Base-by-base conservation (phyloP, 331 rosid genomes). In the Malus hybrid region DNA sequence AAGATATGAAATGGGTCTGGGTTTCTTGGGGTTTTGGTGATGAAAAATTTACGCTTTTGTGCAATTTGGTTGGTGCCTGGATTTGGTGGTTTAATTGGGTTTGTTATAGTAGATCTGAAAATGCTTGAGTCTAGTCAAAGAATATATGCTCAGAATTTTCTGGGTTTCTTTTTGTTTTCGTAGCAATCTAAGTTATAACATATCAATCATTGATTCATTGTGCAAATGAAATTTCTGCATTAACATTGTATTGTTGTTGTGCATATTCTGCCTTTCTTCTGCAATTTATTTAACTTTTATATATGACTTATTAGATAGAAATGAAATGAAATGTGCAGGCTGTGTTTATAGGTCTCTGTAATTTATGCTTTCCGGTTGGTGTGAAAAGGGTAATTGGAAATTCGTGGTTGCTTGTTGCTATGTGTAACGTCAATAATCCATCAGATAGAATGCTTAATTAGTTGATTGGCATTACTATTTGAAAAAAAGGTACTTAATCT, bases 51-150 rank as follows among this genome's bases (percentile, higher is more conserved):
- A 26, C 15, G 34, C 34, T 44, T 44, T 36, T 36, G 13, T 68
- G 44, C 60, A 22, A 9, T 36, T 58, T 36, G 22, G 18, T 44
- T 74, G 66, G 69, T 12, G 33, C 57, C 20, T 61, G 5, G 64
- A 20, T 73, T 52, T 55, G 70, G 69, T 66, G 61, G 19, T 13
- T 66, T 56, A 30, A 44, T 79, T 66, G 78, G 34, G 64, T 36
- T 48, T 46, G 20, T 20, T 75, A 32, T 8, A 7, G 44, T 78
- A 79, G 83, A 83, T 83, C 86, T 76, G 75, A 29, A 36, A 36
- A 8, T 15, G 12, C 22, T 19, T 20, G 6, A 13, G 14, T 61
- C 29, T 8, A 29, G 12, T 36, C 11, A 36, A 36, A 36, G 44
- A 36, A 36, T 2, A 36, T 8, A 7, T 30, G 26, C 62, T 6